These are phyloP conservation scores for Leccinum solheimii DNA, from an alignment of 1,284 basidiomycete species.

Conservation along the genomic window DNA sequence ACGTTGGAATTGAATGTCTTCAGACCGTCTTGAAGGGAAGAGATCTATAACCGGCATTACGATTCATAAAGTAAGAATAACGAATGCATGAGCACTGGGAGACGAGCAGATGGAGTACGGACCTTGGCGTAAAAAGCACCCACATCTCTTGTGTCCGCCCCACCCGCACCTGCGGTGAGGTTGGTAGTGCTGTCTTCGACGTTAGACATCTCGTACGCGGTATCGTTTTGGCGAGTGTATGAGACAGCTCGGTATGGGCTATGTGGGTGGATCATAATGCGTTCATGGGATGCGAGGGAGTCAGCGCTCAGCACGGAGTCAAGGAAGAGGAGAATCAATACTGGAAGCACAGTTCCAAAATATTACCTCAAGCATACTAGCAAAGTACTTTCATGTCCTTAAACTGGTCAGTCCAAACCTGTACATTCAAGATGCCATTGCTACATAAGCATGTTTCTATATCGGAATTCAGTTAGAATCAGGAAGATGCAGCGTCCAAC, in stretches of 20 bases:
- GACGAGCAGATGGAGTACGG: neutral
- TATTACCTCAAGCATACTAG: too few relatives aligned
- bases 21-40: neutral
- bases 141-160: neutral
- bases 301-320: too few relatives aligned
- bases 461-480: neutral
- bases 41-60: neutral
- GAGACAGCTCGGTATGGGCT: neutral
- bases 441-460: too few relatives aligned
- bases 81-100: neutral
- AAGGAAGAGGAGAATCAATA: too few relatives aligned
- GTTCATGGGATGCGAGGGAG: too few relatives aligned
- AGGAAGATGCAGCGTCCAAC: constrained; percentile 6
- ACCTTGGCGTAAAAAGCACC: neutral
- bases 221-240: neutral
- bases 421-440: too few relatives aligned
- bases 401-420: too few relatives aligned
- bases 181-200: neutral
- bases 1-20: neutral
- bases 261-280: too few relatives aligned
- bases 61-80: neutral
- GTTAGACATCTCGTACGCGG: neutral
- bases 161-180: neutral
- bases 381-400: too few relatives aligned
- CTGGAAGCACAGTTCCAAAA: too few relatives aligned